A percentile compares a stretch with the other conserved stretches of the same genome.
phyloP scores from a whole-genome alignment of 2,329 filamentous ascomycete genomes.

The Chrysoporthe puriensis region DNA sequence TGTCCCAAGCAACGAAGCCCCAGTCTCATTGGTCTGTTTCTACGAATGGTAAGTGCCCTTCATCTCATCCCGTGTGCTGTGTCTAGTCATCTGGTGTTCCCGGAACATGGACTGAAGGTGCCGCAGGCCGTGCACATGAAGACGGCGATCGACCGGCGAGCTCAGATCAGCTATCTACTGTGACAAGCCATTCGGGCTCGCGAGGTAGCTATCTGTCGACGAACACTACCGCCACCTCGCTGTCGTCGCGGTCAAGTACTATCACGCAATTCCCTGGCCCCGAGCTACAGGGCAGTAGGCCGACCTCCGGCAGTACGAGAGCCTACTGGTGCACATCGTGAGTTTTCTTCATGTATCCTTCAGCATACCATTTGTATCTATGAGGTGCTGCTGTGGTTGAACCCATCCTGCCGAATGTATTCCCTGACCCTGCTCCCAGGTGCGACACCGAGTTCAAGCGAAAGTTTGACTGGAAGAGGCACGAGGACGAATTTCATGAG shows the following conservation, averaged over 20 bases:
- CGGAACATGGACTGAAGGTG: slow-evolving; percentile 12
- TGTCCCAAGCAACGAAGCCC: slow-evolving; percentile 22
- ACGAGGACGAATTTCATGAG: slow-evolving; percentile 72
- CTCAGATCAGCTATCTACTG: slow-evolving; percentile 26
- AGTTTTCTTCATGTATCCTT: slow-evolving; percentile 8
- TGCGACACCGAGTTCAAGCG: slow-evolving; percentile 66
- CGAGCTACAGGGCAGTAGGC: slow-evolving; percentile 43
- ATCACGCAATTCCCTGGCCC: slow-evolving; percentile 38
- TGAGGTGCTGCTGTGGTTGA: too few species aligned
- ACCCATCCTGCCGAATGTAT: neutral
- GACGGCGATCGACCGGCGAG: slow-evolving; percentile 24
- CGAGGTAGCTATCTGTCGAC: slow-evolving; percentile 51
- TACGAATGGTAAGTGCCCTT: slow-evolving; percentile 16
- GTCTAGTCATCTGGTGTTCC: slow-evolving; percentile 9
- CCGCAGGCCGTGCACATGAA: slow-evolving; percentile 19
- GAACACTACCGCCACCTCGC: slow-evolving; percentile 36
- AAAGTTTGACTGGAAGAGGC: slow-evolving; percentile 71
- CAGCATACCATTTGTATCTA: neutral
- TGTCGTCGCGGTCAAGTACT: slow-evolving; percentile 41
- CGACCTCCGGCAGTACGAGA: slow-evolving; percentile 41
- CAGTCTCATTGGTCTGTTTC: slow-evolving; percentile 25
- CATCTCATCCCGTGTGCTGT: slow-evolving; percentile 3
- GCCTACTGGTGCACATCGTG: slow-evolving; percentile 62
- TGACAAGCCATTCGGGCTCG: slow-evolving; percentile 47
- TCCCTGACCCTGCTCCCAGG: slow-evolving; percentile 49